Conservation (phyloP, 345 rosid species). For the Cardamine resedifolia region DNA sequence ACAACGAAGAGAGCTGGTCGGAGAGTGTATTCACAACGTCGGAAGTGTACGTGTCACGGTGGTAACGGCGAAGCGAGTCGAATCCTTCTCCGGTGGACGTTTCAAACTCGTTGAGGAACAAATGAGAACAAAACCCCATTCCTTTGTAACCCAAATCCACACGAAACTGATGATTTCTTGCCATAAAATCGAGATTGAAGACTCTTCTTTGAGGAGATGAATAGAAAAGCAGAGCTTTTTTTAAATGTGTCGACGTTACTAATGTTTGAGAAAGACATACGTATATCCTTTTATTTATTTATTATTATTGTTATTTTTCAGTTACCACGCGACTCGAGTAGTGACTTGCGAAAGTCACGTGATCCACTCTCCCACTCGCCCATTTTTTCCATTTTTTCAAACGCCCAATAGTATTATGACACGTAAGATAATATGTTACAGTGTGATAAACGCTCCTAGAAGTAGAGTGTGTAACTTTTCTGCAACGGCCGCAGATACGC, state of each 20-base stretch:
- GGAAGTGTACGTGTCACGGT: not conserved
- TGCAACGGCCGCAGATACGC: constrained; percentile 29
- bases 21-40: not conserved
- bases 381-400: not conserved
- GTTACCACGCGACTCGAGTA: not conserved
- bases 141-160: constrained; percentile 1
- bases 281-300: not conserved
- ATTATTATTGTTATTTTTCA: not conserved
- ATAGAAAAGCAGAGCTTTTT: not conserved
- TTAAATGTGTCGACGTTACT: not conserved
- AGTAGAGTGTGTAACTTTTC: not conserved
- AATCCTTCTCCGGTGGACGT: not conserved
- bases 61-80: constrained; percentile 5
- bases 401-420: not conserved
- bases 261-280: not conserved
- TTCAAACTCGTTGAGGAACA: not conserved
- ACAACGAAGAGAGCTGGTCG: constrained; percentile 12
- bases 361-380: constrained; percentile 27
- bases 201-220: not conserved
- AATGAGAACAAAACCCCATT: not conserved
- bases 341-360: constrained; percentile 26
- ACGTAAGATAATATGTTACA: not conserved
- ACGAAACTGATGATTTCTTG: not conserved
- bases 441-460: not conserved
- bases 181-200: constrained; percentile 12